These are phyloP conservation scores for Viridothelium virens DNA, from an alignment of 495 filamentous ascomycete genomes.

Conservation along the genomic window DNA sequence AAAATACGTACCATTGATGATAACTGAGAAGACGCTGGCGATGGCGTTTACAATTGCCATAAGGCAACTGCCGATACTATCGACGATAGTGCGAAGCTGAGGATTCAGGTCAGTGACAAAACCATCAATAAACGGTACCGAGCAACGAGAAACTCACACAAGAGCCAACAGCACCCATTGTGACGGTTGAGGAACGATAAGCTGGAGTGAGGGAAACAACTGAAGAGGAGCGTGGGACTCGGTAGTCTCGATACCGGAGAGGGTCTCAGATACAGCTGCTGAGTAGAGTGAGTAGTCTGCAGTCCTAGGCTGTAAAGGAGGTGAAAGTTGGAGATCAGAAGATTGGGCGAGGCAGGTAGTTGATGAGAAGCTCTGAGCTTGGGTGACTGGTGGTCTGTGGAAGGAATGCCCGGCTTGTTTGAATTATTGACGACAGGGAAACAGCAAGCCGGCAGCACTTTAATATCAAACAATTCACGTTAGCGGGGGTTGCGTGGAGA, in stretches of 20 bases:
- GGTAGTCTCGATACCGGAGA: neutral
- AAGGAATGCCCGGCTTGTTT: conserved; percentile 2
- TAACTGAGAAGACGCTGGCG: conserved; percentile 62
- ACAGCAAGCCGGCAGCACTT: conserved; percentile 7
- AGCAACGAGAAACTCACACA: conserved; percentile 60
- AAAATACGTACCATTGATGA: conserved; percentile 54
- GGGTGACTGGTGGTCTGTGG: neutral
- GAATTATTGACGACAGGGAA: neutral
- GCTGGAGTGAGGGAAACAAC: neutral
- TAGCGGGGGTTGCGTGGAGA: neutral
- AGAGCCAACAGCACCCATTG: conserved; percentile 92
- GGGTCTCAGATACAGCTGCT: conserved; percentile 1
- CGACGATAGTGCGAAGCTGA: conserved; percentile 72
- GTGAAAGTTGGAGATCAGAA: neutral
- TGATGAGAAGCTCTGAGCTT: neutral
- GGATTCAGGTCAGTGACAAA: conserved; percentile 19
- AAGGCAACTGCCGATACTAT: conserved; percentile 71
- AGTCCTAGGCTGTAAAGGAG: neutral
- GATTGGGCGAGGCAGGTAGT: neutral
- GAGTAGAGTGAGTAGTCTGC: conserved; percentile 4
- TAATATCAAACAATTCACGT: neutral
- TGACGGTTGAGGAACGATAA: conserved; percentile 33
- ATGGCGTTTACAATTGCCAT: conserved; percentile 81
- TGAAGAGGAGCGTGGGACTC: neutral
- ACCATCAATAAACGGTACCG: conserved; percentile 4